Base-by-base conservation (phyloP, 1,284 basidiomycete genomes). In the Pholiota adiposa region DNA sequence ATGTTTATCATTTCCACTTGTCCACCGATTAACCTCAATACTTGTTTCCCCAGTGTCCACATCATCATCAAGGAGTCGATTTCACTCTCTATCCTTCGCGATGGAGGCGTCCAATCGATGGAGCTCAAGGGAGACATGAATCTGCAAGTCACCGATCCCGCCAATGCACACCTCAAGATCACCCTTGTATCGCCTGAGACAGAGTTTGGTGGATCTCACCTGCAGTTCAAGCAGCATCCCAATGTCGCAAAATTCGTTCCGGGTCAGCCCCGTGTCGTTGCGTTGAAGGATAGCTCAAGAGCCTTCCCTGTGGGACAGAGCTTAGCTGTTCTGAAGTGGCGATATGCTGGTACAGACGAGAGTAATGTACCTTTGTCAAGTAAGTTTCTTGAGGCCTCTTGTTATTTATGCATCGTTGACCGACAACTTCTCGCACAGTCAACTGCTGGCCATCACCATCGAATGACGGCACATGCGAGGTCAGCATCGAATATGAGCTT, bases 201-300 rank as follows among this genome's bases (percentile, higher is more conserved):
- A 11, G 84, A 88, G 62, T 88, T 92, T 67, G 84, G 88, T 46
- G 63, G 75, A n/a, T 79, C 83, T 57, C 88, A 85, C 51, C 76
- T 98, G 36, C 94, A 96, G 75, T 97, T 96, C 84, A 97, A 98
- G 78, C 96, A 98, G 68, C 96, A 98, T 70, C 96, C 97, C 6
- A 92, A 97, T 63, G 92, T 97, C 5, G 93, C 90, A 68, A 97
- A 96, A 77, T 94, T 96, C 63, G 80, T 79, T 0, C 87, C 90
- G 52, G 84, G 84, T 0, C 77, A 86, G 46, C 87, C 90, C 23
- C 86, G 91, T 50, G 77, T 92, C 34, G 85, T 98, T 57, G 89
- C 89, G 6, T 81, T 98, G 66, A 96, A 96, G 75, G 96, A 98
- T 71, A 72, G 90, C 1, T 84, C 87, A 52, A 83, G 89, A 65